Evolutionary conservation across 495 filamentous ascomycete species (phyloP).

Genomic region (Neurospora sp.): DNA sequence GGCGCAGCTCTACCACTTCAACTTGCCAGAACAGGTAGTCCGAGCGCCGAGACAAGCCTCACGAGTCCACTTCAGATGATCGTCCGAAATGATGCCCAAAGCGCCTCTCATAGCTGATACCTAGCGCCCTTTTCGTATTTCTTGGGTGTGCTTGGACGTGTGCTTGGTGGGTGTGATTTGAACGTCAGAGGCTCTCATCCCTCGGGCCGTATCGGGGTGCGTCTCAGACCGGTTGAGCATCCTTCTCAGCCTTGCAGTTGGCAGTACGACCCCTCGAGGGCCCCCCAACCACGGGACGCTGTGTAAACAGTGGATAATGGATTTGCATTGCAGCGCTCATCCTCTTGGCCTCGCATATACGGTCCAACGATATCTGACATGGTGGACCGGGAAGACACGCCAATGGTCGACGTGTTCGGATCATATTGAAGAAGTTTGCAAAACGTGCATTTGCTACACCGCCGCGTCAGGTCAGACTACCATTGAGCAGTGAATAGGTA

Average conservation of each 20-base stretch:
- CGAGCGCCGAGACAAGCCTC: background rate
- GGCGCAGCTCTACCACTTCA: background rate
- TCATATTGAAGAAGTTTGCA: background rate
- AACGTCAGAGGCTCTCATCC: background rate
- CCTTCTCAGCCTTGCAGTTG: background rate
- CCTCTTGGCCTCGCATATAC: background rate
- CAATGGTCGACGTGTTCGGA: background rate
- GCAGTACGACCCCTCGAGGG: background rate
- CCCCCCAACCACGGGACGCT: background rate
- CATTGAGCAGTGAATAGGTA: background rate
- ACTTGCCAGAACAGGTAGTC: background rate
- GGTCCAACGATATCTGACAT: background rate
- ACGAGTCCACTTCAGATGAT: background rate
- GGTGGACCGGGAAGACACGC: background rate
- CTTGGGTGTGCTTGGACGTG: background rate
- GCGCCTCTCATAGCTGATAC: background rate
- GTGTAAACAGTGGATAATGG: background rate
- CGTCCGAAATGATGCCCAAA: background rate
- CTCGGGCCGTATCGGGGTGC: background rate
- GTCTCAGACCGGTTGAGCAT: background rate
- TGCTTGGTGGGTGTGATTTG: background rate
- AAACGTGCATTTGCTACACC: background rate
- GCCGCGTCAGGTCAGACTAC: background rate
- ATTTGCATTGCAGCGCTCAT: background rate
- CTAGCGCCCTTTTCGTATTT: background rate